phyloP scores from a whole-genome alignment of 768 basidiomycete genomes.

The Boletus patriciae region DNA sequence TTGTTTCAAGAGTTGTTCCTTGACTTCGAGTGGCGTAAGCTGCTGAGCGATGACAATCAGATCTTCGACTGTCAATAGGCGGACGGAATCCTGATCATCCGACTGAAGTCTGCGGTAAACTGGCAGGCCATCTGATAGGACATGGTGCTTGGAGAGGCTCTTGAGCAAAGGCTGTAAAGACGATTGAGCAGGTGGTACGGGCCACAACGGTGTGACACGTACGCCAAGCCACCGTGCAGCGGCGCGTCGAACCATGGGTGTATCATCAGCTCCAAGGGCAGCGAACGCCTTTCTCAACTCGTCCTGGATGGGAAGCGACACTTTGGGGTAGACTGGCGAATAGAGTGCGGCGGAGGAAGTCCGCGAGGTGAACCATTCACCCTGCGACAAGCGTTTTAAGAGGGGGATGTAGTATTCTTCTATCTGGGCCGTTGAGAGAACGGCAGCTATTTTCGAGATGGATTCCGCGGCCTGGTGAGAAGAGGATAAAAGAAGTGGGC shows the following conservation, averaged over 20 bases:
- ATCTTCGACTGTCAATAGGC: conserved; percentile 92
- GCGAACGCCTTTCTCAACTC: conserved; percentile 86
- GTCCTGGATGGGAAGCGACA: conserved; percentile 70
- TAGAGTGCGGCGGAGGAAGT: conserved; percentile 95
- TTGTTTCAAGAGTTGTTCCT: conserved; percentile 84
- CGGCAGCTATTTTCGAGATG: conserved; percentile 82
- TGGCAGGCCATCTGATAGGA: conserved; percentile 84
- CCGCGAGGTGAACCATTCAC: conserved; percentile 99
- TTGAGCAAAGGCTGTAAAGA: conserved; percentile 67
- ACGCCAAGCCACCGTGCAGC: conserved; percentile 97
- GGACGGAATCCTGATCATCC: conserved; percentile 98
- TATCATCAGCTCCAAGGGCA: conserved; percentile 86
- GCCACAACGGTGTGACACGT: conserved; percentile 35
- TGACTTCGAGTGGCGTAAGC: conserved; percentile 84
- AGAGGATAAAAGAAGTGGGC: conserved; percentile 3
- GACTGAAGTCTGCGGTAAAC: conserved; percentile 91
- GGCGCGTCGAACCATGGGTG: conserved; percentile 96
- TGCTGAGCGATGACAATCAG: conserved; percentile 89
- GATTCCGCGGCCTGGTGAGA: conserved; percentile 84
- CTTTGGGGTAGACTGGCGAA: conserved; percentile 84
- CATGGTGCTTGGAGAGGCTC: conserved; percentile 74
- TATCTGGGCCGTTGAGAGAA: conserved; percentile 75
- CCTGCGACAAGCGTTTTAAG: conserved; percentile 81
- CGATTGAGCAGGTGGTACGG: conserved; percentile 12
- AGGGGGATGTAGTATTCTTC: conserved; percentile 93